Percentiles rank a stretch among this genome's conserved stretches.
phyloP scores from a whole-genome alignment of 2,329 filamentous ascomycete species.

The Penicillium sp. region DNA sequence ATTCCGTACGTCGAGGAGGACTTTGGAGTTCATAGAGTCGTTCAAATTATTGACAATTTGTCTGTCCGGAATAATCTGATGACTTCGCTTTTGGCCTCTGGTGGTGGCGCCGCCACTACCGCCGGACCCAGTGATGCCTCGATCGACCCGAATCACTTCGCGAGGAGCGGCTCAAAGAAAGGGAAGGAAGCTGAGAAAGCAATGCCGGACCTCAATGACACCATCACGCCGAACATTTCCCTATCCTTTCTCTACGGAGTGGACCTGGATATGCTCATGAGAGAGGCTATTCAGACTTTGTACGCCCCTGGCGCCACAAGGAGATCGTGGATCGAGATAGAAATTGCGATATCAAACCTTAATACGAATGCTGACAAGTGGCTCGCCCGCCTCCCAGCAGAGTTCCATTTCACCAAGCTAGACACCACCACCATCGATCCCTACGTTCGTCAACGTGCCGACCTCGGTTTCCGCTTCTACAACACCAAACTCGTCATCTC shows the following conservation, averaged over 20 bases:
- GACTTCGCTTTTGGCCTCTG: slow-evolving; percentile 23
- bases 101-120: not conserved
- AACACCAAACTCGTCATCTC: slow-evolving; percentile 47
- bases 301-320: slow-evolving; percentile 42
- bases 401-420: slow-evolving; percentile 37
- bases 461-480: slow-evolving; percentile 46
- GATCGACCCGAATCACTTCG: not conserved
- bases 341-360: slow-evolving; percentile 36
- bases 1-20: slow-evolving; percentile 43
- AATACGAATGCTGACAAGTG: slow-evolving; percentile 42
- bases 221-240: slow-evolving; percentile 39
- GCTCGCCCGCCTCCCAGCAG: slow-evolving; percentile 41
- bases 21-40: slow-evolving; percentile 35
- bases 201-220: slow-evolving; percentile 29
- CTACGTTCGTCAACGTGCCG: slow-evolving; percentile 37
- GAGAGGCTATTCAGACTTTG: slow-evolving; percentile 39
- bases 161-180: slow-evolving; percentile 1
- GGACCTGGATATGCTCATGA: slow-evolving; percentile 40
- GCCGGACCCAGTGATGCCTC: slow-evolving; percentile 14
- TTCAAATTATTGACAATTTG: slow-evolving; percentile 37
- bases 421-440: slow-evolving; percentile 26
- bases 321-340: slow-evolving; percentile 41
- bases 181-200: slow-evolving; percentile 25
- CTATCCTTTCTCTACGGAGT: slow-evolving; percentile 45
- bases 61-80: slow-evolving; percentile 35